A percentile compares a stretch with the other conserved stretches of the same genome.
Evolutionary conservation across 495 filamentous ascomycete genomes (phyloP).

Genomic region (Trichoderma virens): DNA sequence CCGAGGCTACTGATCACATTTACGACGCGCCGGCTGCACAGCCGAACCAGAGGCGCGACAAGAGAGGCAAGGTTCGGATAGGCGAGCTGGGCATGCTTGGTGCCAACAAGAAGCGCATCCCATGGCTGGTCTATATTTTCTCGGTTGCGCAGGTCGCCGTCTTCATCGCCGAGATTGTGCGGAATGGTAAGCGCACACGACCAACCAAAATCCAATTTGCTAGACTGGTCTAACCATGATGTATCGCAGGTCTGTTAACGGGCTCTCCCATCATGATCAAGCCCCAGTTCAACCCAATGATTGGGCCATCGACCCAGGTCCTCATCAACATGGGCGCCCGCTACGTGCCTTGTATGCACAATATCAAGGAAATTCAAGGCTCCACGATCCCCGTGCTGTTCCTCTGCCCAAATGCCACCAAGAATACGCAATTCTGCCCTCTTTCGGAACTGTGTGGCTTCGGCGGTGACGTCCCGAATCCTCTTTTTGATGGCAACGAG

Average conservation of each 20-base stretch:
- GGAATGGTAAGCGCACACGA: conserved; percentile 53
- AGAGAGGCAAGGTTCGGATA: conserved; percentile 30
- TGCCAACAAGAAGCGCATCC: conserved; percentile 49
- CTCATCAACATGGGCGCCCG: conserved; percentile 95
- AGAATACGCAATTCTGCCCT: conserved; percentile 53
- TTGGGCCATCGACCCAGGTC: conserved; percentile 82
- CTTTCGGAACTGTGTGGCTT: conserved; percentile 80
- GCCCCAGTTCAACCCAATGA: conserved; percentile 90
- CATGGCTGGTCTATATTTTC: conserved; percentile 77
- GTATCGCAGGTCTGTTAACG: conserved; percentile 44
- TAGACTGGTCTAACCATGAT: conserved; percentile 28
- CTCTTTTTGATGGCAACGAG: conserved; percentile 38
- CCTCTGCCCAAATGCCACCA: conserved; percentile 71
- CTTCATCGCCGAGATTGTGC: conserved; percentile 85
- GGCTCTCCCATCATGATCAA: conserved; percentile 76
- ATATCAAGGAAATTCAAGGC: conserved; percentile 56
- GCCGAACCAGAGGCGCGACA: conserved; percentile 17
- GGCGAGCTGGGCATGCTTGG: conserved; percentile 43
- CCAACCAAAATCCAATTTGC: not conserved
- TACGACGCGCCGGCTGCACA: conserved; percentile 34
- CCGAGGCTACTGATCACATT: conserved; percentile 43
- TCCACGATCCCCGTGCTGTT: conserved; percentile 35
- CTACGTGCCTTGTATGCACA: conserved; percentile 92
- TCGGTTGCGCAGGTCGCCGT: conserved; percentile 71
- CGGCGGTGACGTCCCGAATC: conserved; percentile 54